Evolutionary conservation across 169 alveolate genomes (phyloP).

Genomic region (Cyclospora cayetanensis): DNA sequence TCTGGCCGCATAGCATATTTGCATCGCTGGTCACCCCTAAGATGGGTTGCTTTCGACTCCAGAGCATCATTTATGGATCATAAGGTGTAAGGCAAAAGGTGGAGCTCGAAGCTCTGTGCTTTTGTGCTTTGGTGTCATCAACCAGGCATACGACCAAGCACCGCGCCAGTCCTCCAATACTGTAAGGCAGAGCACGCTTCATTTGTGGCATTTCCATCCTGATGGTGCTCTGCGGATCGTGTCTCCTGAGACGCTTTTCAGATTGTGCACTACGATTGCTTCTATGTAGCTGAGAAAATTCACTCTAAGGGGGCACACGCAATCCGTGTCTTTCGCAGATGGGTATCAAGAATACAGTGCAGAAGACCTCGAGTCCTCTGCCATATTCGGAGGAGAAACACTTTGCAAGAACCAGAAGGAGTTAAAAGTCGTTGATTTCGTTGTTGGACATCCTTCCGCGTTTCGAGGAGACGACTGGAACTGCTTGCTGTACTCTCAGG

Average conservation of each 20-base stretch:
- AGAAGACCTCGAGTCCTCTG: conserved; percentile 4
- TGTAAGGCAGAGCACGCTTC: not conserved
- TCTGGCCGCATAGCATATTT: no score
- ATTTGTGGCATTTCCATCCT: not conserved
- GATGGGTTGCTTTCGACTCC: no score
- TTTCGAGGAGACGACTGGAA: not conserved
- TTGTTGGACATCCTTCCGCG: conserved; percentile 23
- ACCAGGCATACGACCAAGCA: conserved; percentile 43
- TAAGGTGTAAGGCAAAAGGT: no score
- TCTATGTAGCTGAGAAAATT: not conserved
- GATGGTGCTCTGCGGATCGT: no score
- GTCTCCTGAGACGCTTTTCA: no score
- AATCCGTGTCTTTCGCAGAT: not conserved
- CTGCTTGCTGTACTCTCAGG: conserved; percentile 54
- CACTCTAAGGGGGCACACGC: not conserved
- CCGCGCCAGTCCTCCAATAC: conserved; percentile 21
- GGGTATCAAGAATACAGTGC: not conserved
- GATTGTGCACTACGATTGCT: not conserved
- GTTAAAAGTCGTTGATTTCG: conserved; percentile 27
- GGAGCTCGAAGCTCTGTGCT: no score
- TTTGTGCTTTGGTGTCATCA: not conserved
- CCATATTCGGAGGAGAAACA: conserved; percentile 25
- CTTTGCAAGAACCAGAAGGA: conserved; percentile 52
- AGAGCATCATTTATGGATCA: no score
- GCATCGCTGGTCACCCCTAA: no score